Conservation (phyloP, 2,329 filamentous ascomycete genomes). For the Microsporum ferrugineum region DNA sequence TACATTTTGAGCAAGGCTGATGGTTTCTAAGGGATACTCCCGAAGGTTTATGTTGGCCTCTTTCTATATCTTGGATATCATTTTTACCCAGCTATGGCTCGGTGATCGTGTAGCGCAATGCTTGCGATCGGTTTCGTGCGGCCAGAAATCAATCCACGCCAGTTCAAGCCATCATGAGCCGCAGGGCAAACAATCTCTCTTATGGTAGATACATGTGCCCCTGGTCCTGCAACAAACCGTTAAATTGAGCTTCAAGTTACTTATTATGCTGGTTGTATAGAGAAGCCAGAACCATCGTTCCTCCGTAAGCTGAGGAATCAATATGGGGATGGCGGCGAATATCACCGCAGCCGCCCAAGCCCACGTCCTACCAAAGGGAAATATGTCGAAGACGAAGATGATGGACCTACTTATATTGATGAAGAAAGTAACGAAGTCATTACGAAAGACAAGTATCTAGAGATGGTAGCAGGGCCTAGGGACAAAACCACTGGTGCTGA, state of each 20-base stretch:
- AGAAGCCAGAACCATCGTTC: constrained; percentile 34
- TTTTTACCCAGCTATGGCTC: not conserved
- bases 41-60: not conserved
- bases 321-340: constrained; percentile 24
- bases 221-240: not conserved
- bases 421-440: constrained; percentile 35
- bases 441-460: constrained; percentile 34
- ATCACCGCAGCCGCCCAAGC: constrained; percentile 28
- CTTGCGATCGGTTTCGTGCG: not conserved
- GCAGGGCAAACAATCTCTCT: constrained; percentile 27
- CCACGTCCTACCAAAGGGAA: constrained; percentile 28
- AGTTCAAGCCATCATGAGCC: not conserved
- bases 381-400: constrained; percentile 29
- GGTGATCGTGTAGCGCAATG: not conserved
- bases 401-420: constrained; percentile 35
- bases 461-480: constrained; percentile 22
- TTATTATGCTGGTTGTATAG: constrained; percentile 12
- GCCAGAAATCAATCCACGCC: not conserved
- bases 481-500: constrained; percentile 13
- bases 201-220: constrained; percentile 26
- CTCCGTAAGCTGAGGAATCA: constrained; percentile 32
- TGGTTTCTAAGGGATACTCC: not conserved
- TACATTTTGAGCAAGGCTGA: too few species aligned
- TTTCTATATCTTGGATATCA: not conserved
- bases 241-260: not conserved